Percentiles rank a stretch among this genome's conserved stretches.
Evolutionary conservation across 73 alveolate species (phyloP).

Genomic region (Paramecium tetraurelia): DNA sequence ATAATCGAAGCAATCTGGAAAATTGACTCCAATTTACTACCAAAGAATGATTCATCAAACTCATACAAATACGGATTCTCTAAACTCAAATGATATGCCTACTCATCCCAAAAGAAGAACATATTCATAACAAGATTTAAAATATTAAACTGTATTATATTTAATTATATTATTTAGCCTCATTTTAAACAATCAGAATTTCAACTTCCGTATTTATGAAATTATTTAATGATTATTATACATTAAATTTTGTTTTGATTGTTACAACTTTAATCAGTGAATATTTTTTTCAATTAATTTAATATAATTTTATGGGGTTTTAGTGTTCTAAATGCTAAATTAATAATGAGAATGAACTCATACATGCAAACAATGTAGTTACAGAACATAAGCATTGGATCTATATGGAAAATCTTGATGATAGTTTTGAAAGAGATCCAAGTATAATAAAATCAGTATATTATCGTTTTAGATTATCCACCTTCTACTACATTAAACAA

Average conservation of each 20-base stretch:
- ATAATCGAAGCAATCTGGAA: background rate
- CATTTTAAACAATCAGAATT: conserved; percentile 1
- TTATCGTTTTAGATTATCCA: background rate
- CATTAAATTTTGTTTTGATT: background rate
- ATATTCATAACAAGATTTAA: background rate
- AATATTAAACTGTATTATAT: background rate
- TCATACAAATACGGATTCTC: background rate
- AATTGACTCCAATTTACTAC: background rate
- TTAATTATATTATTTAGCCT: background rate
- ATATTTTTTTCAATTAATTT: background rate
- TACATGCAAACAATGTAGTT: background rate
- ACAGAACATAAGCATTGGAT: background rate
- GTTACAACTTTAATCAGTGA: background rate
- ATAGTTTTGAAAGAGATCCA: background rate
- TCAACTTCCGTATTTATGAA: background rate
- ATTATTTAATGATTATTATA: background rate
- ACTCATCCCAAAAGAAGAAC: background rate
- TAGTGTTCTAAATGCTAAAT: background rate
- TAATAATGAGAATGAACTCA: background rate
- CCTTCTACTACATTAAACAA: background rate
- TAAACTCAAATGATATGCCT: background rate
- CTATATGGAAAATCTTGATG: background rate
- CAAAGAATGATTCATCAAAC: conserved; percentile 1
- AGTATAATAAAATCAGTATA: background rate
- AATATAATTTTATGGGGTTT: background rate